These are phyloP conservation scores for Daedaleopsis sinensis DNA, from an alignment of 768 basidiomycete species.

Conservation along the genomic window DNA sequence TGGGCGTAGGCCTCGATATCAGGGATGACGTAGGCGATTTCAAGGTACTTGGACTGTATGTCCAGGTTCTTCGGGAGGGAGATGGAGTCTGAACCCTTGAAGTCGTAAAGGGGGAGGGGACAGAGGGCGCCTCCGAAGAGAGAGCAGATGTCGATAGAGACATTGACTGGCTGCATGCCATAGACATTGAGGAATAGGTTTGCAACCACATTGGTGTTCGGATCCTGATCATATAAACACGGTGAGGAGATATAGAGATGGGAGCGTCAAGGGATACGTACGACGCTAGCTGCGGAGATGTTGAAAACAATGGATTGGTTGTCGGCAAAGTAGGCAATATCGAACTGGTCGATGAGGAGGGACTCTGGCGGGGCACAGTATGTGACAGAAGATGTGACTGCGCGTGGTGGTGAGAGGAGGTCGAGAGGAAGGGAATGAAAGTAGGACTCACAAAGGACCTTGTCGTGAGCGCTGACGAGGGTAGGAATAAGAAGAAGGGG, in stretches of 20 bases:
- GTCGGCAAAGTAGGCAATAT: slow-evolving; percentile 66
- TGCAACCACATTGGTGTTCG: slow-evolving; percentile 80
- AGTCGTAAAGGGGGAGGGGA: slow-evolving; percentile 81
- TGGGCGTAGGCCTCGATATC: slow-evolving; percentile 91
- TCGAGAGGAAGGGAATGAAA: slow-evolving; percentile 7
- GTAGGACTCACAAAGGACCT: slow-evolving; percentile 60
- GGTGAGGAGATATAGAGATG: slow-evolving; percentile 18
- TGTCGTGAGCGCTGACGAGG: slow-evolving; percentile 50
- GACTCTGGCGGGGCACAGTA: slow-evolving; percentile 83
- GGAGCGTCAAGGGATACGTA: slow-evolving; percentile 31
- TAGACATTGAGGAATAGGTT: slow-evolving; percentile 88
- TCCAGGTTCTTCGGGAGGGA: slow-evolving; percentile 57
- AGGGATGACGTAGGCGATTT: slow-evolving; percentile 84
- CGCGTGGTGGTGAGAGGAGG: slow-evolving; percentile 1
- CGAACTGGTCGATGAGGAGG: slow-evolving; percentile 78
- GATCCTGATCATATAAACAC: slow-evolving; percentile 46
- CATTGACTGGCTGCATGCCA: slow-evolving; percentile 78
- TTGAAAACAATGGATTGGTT: slow-evolving; percentile 83
- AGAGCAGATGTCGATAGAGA: slow-evolving; percentile 85
- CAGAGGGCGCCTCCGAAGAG: slow-evolving; percentile 82
- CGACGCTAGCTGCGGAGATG: slow-evolving; percentile 84
- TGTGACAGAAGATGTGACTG: slow-evolving; percentile 87
- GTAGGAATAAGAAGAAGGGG: slow-evolving; percentile 40
- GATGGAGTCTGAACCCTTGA: slow-evolving; percentile 79
- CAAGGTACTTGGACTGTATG: slow-evolving; percentile 62